phyloP scores from a whole-genome alignment of 108 stramenopile genomes.

The Nitzschia inconspicua region DNA sequence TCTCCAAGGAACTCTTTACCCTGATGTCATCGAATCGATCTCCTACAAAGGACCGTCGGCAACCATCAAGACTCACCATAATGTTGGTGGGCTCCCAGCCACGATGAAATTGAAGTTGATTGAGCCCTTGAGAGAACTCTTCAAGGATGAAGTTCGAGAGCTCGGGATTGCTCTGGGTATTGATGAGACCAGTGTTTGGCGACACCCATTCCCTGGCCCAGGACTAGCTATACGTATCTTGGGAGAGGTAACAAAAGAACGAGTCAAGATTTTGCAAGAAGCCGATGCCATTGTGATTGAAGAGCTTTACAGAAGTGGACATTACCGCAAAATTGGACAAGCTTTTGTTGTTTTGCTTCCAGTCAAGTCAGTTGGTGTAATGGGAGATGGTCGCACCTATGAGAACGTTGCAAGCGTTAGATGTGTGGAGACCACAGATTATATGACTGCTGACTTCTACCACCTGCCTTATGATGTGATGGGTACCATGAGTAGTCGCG shows the following conservation, averaged over 20 bases:
- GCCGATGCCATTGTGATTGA: slow-evolving; percentile 97
- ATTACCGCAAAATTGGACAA: slow-evolving; percentile 96
- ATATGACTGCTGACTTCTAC: slow-evolving; percentile 99
- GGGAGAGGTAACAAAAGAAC: slow-evolving; percentile 87
- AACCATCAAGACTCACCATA: slow-evolving; percentile 99
- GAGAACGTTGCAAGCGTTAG: slow-evolving; percentile 90
- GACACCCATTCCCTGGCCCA: slow-evolving; percentile 99
- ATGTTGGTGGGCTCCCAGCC: slow-evolving; percentile 95
- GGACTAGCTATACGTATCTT: slow-evolving; percentile 96
- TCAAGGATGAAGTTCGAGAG: slow-evolving; percentile 97
- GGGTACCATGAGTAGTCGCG: slow-evolving; percentile 90
- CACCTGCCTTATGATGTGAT: slow-evolving; percentile 95
- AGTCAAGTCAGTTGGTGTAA: slow-evolving; percentile 95
- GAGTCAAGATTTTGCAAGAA: slow-evolving; percentile 87
- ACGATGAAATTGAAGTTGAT: slow-evolving; percentile 95
- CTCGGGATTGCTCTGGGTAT: slow-evolving; percentile 93
- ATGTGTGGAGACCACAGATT: slow-evolving; percentile 96
- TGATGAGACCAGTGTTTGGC: slow-evolving; percentile 91
- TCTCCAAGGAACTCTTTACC: slow-evolving; percentile 97
- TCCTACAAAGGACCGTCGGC: slow-evolving; percentile 98
- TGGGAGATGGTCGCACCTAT: slow-evolving; percentile 97
- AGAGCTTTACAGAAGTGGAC: slow-evolving; percentile 83
- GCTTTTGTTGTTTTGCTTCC: slow-evolving; percentile 96
- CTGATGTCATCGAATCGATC: slow-evolving; percentile 98
- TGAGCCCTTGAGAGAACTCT: slow-evolving; percentile 97